Evolutionary conservation across 179 eudicot species (phyloP).

Genomic region (Silene coronaria): DNA sequence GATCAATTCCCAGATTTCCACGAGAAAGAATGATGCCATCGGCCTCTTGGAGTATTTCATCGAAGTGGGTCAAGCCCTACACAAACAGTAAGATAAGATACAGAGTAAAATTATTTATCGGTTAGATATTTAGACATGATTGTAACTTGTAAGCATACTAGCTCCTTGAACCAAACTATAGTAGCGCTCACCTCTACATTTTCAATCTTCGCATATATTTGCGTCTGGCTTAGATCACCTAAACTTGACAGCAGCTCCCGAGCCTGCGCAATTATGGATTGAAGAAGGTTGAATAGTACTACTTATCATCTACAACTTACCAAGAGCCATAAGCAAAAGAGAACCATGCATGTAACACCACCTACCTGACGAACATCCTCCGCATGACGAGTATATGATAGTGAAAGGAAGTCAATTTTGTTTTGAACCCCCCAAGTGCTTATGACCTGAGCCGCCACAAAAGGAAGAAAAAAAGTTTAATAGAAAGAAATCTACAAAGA

Average conservation of each 20-base stretch:
- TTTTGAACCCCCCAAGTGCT: slow-evolving; percentile 88
- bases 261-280: slow-evolving; percentile 15
- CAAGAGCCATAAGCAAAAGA: background rate
- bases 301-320: background rate
- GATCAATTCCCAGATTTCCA: slow-evolving; percentile 98
- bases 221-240: slow-evolving; percentile 85
- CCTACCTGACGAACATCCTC: slow-evolving; percentile 91
- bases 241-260: slow-evolving; percentile 66
- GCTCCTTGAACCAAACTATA: background rate
- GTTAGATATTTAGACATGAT: background rate
- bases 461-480: too few relatives aligned
- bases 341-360: slow-evolving; percentile 9
- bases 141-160: background rate
- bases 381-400: slow-evolving; percentile 85
- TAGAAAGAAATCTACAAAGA: slow-evolving; percentile 1
- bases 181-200: slow-evolving; percentile 64
- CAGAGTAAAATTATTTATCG: background rate
- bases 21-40: slow-evolving; percentile 98
- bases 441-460: slow-evolving; percentile 46
- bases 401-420: slow-evolving; percentile 86
- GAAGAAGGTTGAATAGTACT: background rate
- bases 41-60: slow-evolving; percentile 91
- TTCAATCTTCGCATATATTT: slow-evolving; percentile 90
- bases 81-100: slow-evolving; percentile 3
- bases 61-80: slow-evolving; percentile 86